A percentile compares a stretch with the other conserved stretches of the same genome.
phyloP scores from a whole-genome alignment of 1,284 basidiomycete species.

The Cutaneotrichosporon arboriforme region DNA sequence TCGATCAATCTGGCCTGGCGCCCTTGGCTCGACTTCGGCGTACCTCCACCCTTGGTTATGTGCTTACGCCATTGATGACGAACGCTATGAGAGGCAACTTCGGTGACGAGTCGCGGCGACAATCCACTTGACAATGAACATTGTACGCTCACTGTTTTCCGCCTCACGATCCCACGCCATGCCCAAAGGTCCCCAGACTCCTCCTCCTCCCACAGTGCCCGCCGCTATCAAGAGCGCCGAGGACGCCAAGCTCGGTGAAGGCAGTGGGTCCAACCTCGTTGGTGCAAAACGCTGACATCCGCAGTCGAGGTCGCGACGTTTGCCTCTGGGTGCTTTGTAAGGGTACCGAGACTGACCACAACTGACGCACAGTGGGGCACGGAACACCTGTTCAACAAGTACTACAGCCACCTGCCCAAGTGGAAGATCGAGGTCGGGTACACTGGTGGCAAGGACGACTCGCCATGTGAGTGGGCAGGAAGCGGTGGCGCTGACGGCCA shows the following conservation, averaged over 20 bases:
- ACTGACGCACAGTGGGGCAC: conserved; percentile 60
- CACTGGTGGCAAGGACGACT: conserved; percentile 64
- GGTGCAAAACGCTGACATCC: not conserved
- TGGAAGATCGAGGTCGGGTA: conserved; percentile 72
- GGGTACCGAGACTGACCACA: conserved; percentile 5
- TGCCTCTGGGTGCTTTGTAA: conserved; percentile 62
- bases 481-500: conserved; percentile 2
- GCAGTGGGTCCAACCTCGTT: conserved; percentile 31
- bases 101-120: not conserved
- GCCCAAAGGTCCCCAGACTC: conserved; percentile 30
- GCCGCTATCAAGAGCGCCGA: conserved; percentile 44
- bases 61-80: no score
- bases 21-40: no score
- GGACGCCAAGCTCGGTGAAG: conserved; percentile 32
- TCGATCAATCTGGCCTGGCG: no score
- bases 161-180: conserved; percentile 3
- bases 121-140: not conserved
- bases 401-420: conserved; percentile 56
- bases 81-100: not conserved
- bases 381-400: conserved; percentile 77
- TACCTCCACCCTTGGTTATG: no score
- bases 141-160: conserved; percentile 6
- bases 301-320: conserved; percentile 66
- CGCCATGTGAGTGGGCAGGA: conserved; percentile 20
- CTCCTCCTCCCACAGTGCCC: conserved; percentile 47